phyloP scores from a whole-genome alignment of 2,329 filamentous ascomycete genomes.

The Rutstroemia sydowiana region DNA sequence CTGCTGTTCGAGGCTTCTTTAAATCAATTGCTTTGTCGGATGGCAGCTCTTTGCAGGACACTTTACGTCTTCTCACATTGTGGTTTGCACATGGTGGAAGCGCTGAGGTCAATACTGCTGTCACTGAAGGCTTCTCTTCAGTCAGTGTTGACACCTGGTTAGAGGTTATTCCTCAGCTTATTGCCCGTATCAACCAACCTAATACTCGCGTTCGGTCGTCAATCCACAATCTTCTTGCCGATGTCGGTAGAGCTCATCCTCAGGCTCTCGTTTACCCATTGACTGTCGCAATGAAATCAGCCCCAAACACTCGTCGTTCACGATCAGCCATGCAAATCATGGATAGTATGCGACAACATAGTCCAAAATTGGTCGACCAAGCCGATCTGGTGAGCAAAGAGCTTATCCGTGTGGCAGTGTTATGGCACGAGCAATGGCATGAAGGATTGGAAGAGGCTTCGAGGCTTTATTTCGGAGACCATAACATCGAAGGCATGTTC shows the following conservation, averaged over 20 bases:
- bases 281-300: slow-evolving; percentile 95
- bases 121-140: slow-evolving; percentile 83
- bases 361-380: slow-evolving; percentile 84
- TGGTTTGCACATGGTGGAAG: slow-evolving; percentile 95
- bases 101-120: slow-evolving; percentile 76
- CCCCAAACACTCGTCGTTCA: slow-evolving; percentile 71
- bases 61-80: slow-evolving; percentile 80
- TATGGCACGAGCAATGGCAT: slow-evolving; percentile 99
- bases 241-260: slow-evolving; percentile 89
- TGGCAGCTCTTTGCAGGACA: slow-evolving; percentile 91
- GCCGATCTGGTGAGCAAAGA: slow-evolving; percentile 93
- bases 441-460: slow-evolving; percentile 96
- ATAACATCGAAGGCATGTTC: slow-evolving; percentile 98
- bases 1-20: slow-evolving; percentile 93
- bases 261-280: slow-evolving; percentile 95
- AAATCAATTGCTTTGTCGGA: slow-evolving; percentile 89
- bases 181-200: slow-evolving; percentile 94
- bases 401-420: slow-evolving; percentile 88
- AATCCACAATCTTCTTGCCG: slow-evolving; percentile 84
- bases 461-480: slow-evolving; percentile 91
- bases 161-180: slow-evolving; percentile 94
- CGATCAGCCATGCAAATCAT: slow-evolving; percentile 89
- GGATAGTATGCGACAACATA: slow-evolving; percentile 97
- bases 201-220: slow-evolving; percentile 82
- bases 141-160: slow-evolving; percentile 98